Evolutionary conservation across 257 asterid genomes (phyloP).

Genomic region (Echites panduratus): DNA sequence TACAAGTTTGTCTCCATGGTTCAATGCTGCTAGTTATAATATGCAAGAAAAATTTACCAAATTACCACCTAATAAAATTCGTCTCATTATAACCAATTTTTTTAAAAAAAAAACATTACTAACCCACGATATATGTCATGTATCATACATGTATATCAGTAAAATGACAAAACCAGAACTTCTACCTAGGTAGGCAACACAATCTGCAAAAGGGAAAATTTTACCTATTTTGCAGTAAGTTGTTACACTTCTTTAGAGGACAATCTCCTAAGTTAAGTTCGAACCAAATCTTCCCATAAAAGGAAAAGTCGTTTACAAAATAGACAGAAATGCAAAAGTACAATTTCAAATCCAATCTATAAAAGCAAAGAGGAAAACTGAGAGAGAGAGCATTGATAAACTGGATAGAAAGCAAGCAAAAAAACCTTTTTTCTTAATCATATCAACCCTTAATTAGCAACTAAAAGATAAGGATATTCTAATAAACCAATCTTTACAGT

Average conservation of each 20-base stretch:
- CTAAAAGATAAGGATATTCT: not conserved
- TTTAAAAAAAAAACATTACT: not conserved
- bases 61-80: not conserved
- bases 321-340: not conserved
- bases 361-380: no score
- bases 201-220: not conserved
- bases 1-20: slow-evolving; percentile 76
- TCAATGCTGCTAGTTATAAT: not conserved
- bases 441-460: not conserved
- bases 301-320: not conserved
- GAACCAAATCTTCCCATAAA: not conserved
- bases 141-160: not conserved
- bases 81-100: not conserved
- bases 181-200: not conserved
- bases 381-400: not conserved
- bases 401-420: not conserved
- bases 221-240: not conserved
- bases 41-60: not conserved
- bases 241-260: not conserved
- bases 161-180: not conserved
- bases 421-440: not conserved
- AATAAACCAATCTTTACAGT: not conserved
- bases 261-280: not conserved
- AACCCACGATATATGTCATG: not conserved
- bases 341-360: not conserved